Evolutionary conservation across 768 basidiomycete species (phyloP).

Genomic region (Hypholoma fasciculare): DNA sequence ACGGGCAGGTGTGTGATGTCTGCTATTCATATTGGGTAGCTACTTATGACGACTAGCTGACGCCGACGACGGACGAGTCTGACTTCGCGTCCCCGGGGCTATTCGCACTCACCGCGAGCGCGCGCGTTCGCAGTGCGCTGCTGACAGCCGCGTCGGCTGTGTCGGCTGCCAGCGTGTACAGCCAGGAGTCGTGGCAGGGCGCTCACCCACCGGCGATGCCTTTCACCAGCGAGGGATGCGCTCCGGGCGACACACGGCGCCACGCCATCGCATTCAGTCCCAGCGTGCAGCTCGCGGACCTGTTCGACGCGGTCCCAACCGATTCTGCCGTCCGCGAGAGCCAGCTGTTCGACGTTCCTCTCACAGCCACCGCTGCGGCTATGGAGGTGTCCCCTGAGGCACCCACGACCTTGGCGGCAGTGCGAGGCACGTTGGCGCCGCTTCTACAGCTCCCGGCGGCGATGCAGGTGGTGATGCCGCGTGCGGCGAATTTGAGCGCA

Average conservation of each 20-base stretch:
- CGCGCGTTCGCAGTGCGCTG: conserved; percentile 11
- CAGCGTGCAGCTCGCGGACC: conserved; percentile 18
- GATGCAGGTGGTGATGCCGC: not conserved
- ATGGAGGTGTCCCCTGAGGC: not conserved
- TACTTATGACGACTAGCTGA: conserved; percentile 11
- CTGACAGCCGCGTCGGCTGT: conserved; percentile 4
- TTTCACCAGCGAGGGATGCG: too few relatives aligned
- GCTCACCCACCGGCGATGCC: not conserved
- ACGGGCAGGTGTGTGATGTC: conserved; percentile 16
- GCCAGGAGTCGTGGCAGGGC: conserved; percentile 26
- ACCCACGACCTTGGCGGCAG: not conserved
- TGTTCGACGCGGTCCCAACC: conserved; percentile 3
- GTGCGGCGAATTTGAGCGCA: not conserved
- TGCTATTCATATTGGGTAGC: not conserved
- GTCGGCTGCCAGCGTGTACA: conserved; percentile 21
- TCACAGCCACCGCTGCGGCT: not conserved
- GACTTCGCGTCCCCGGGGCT: conserved; percentile 10
- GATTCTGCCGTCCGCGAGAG: not conserved
- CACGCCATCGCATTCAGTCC: conserved; percentile 24
- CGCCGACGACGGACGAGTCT: conserved; percentile 13
- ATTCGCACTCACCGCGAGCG: conserved; percentile 12
- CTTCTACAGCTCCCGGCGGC: not conserved
- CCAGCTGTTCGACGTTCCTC: not conserved
- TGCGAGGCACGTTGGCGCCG: not conserved
- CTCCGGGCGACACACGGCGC: conserved; percentile 12